A percentile compares a stretch with the other conserved stretches of the same genome.
Evolutionary conservation across 306 rosid genomes (phyloP).

Genomic region (Sindora glabra): DNA sequence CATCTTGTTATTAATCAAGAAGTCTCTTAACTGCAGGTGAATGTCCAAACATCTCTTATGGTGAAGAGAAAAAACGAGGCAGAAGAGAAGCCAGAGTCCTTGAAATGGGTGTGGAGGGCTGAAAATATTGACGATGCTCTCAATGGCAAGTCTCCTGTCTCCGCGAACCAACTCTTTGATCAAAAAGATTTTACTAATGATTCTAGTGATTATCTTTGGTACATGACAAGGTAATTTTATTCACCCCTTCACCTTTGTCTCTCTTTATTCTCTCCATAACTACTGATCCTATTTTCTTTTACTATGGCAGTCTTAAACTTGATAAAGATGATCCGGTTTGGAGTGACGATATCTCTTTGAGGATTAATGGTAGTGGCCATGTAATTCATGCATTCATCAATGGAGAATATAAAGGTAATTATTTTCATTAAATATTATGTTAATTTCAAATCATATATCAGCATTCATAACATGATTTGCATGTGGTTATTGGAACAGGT

Average conservation of each 20-base stretch:
- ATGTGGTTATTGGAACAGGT: slow-evolving; percentile 11
- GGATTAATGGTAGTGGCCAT: slow-evolving; percentile 39
- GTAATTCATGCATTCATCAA: slow-evolving; percentile 39
- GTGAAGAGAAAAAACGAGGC: slow-evolving; percentile 23
- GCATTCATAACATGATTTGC: neutral
- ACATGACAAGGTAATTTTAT: slow-evolving; percentile 40
- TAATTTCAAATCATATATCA: neutral
- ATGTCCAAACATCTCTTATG: slow-evolving; percentile 46
- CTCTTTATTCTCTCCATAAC: neutral
- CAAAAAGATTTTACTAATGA: slow-evolving; percentile 38
- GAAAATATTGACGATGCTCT: slow-evolving; percentile 27
- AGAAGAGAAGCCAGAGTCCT: slow-evolving; percentile 28
- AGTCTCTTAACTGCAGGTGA: slow-evolving; percentile 21
- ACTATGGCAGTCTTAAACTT: slow-evolving; percentile 18
- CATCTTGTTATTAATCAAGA: neutral
- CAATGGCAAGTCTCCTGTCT: slow-evolving; percentile 7
- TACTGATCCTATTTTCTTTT: neutral
- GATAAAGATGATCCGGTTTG: slow-evolving; percentile 33
- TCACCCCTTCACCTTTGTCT: neutral
- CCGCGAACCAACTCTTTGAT: slow-evolving; percentile 22
- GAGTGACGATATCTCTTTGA: slow-evolving; percentile 26
- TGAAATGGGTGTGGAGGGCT: slow-evolving; percentile 50
- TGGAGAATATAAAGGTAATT: slow-evolving; percentile 40
- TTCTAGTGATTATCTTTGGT: slow-evolving; percentile 51
- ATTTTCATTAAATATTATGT: no score